Evolutionary conservation across 2,329 filamentous ascomycete species (phyloP).

Genomic region (Ophiostoma pallidulum): DNA sequence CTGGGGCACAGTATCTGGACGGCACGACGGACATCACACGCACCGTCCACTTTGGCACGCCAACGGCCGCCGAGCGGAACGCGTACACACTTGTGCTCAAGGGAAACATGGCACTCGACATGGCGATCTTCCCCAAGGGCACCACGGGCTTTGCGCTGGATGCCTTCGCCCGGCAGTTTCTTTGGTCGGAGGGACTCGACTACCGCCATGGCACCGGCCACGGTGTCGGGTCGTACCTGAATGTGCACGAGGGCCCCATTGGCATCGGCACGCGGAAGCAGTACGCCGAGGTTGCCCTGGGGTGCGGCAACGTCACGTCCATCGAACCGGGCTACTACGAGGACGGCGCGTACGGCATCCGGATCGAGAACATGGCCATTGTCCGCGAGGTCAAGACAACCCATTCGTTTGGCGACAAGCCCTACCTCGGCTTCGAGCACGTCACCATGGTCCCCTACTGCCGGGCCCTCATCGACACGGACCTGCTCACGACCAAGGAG

Average conservation of each 20-base stretch:
- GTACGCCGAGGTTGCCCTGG: constrained; percentile 81
- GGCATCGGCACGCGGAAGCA: constrained; percentile 88
- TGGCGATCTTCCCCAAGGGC: constrained; percentile 83
- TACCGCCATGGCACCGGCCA: constrained; percentile 96
- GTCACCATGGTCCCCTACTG: constrained; percentile 97
- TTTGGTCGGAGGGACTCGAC: constrained; percentile 87
- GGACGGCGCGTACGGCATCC: constrained; percentile 86
- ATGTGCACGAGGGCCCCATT: constrained; percentile 95
- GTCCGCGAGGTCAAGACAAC: constrained; percentile 81
- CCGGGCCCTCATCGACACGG: constrained; percentile 71
- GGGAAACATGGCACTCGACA: constrained; percentile 82
- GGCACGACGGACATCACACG: constrained; percentile 94
- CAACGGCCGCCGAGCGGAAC: constrained; percentile 73
- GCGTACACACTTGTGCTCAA: constrained; percentile 93
- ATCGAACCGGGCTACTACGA: constrained; percentile 97
- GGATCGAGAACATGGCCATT: constrained; percentile 93
- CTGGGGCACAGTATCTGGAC: constrained; percentile 90
- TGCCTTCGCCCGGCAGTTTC: constrained; percentile 74
- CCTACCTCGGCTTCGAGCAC: constrained; percentile 90
- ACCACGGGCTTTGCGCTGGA: constrained; percentile 92
- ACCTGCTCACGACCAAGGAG: constrained; percentile 62
- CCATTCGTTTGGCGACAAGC: constrained; percentile 84
- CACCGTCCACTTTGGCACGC: constrained; percentile 83
- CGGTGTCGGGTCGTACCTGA: constrained; percentile 88
- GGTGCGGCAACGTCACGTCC: constrained; percentile 89